Evolutionary conservation across 1,284 basidiomycete genomes (phyloP).

Genomic region (Hortiboletus rubellus): DNA sequence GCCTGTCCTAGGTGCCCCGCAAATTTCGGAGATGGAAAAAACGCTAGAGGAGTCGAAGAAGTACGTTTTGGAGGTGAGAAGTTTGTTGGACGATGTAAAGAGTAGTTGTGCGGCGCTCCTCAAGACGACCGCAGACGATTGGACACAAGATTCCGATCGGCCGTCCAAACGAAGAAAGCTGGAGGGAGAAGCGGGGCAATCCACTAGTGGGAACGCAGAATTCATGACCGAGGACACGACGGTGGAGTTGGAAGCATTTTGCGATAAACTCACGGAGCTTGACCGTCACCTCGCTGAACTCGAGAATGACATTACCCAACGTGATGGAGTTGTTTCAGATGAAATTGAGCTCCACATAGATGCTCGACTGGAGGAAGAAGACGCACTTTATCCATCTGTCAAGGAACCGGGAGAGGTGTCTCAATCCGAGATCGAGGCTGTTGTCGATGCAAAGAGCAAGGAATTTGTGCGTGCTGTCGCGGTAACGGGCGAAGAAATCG

Average conservation of each 20-base stretch:
- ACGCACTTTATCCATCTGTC: slow-evolving; percentile 22
- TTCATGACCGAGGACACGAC: slow-evolving; percentile 10
- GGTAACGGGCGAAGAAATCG: slow-evolving; percentile 38
- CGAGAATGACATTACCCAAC: slow-evolving; percentile 45
- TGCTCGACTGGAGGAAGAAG: slow-evolving; percentile 36
- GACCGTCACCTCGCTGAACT: slow-evolving; percentile 41
- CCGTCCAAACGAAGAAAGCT: slow-evolving; percentile 43
- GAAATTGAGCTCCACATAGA: slow-evolving; percentile 44
- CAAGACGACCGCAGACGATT: slow-evolving; percentile 16
- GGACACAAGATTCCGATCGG: slow-evolving; percentile 25
- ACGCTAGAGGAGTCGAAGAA: slow-evolving; percentile 27
- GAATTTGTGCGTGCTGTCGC: slow-evolving; percentile 18
- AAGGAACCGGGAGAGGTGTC: slow-evolving; percentile 15
- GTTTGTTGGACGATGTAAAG: slow-evolving; percentile 27
- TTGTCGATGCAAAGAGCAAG: slow-evolving; percentile 20
- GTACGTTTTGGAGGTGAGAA: slow-evolving; percentile 29
- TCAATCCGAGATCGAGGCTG: slow-evolving; percentile 26
- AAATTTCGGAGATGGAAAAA: slow-evolving; percentile 30
- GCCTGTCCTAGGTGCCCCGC: slow-evolving; percentile 28
- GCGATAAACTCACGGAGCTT: slow-evolving; percentile 41
- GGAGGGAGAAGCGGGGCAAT: slow-evolving; percentile 18
- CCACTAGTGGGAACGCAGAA: slow-evolving; percentile 15
- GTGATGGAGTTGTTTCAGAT: slow-evolving; percentile 37
- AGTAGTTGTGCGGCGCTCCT: slow-evolving; percentile 24
- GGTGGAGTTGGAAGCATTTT: slow-evolving; percentile 39